Base-by-base conservation (phyloP, 2,329 filamentous ascomycete species). In the Pseudogymnoascus sp. region DNA sequence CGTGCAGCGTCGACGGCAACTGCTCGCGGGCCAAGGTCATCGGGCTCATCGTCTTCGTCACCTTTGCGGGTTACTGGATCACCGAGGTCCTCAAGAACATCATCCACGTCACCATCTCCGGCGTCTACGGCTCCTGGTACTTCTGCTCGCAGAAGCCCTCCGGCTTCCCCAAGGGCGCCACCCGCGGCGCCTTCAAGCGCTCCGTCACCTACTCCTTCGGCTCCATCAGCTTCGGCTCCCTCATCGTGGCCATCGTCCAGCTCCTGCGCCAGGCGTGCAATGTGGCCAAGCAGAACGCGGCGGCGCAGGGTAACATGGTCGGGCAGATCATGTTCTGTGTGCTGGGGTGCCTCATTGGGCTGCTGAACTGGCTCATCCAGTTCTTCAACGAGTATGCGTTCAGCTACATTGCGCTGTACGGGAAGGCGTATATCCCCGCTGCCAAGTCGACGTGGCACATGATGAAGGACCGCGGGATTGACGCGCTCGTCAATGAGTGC, bases 321-420 rank as follows among this genome's bases (percentile, higher is more conserved):
- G 85, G 81, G 0, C 75, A 76, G 41, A 83, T 90, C 61, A 71
- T 90, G 29, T 90, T 91, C 73, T 95, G 91, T 73, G 73, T 91
- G 59, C 75, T 96, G 0, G 83, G 87, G 11, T 96, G 91, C 72
- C 72, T 97, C 55, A 86, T 97, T 63, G 78, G 82, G 2, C 71
- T 96, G 2, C 76, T 97, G 2, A 85, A 96, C 68, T 97, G 93
- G 92, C 88, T 88, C 0, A 85, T 94, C 0, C 81, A 91, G 66
- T 94, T 96, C 70, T 81, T 96, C 76, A 97, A 97, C 76, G 86
- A 91, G 68, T 96, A 95, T 68, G 92, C 92, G 0, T 96, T 95
- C 75, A 92, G 87, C 31, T 91, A 97, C 72, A 96, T 97, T 71
- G 92, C 93, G 0, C 80, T 97, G 0, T 97, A 97, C 72, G 93